Conservation (phyloP, 257 asterid genomes). For the Solanum medicagineum region DNA sequence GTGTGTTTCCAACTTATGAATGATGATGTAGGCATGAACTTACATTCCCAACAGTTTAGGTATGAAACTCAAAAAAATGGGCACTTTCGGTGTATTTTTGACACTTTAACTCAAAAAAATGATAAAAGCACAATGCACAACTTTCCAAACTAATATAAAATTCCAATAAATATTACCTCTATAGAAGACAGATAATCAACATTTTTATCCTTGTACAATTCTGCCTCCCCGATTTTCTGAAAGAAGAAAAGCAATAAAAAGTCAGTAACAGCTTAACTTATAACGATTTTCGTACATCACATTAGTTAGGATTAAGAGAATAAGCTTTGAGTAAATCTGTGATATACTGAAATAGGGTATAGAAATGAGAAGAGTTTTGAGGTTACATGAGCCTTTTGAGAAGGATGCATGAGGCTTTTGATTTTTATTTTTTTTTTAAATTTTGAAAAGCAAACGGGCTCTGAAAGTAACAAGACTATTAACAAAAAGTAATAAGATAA, state of each 20-base stretch:
- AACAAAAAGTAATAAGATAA: too few relatives aligned
- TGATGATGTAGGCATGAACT: too few relatives aligned
- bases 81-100: too few relatives aligned
- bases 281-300: background rate
- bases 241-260: background rate
- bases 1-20: too few relatives aligned
- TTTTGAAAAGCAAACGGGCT: background rate
- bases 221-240: constrained; percentile 92
- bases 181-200: constrained; percentile 95
- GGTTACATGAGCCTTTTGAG: background rate
- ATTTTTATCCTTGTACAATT: constrained; percentile 62
- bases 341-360: background rate
- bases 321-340: background rate
- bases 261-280: background rate
- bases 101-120: background rate
- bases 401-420: background rate
- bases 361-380: background rate
- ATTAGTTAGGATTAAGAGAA: background rate
- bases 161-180: constrained; percentile 37
- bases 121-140: background rate
- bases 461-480: background rate
- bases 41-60: too few relatives aligned
- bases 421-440: background rate
- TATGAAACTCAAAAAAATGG: too few relatives aligned
- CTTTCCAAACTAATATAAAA: background rate